These are phyloP conservation scores for Lentinula lateritia DNA, from an alignment of 768 basidiomycete species.

Conservation along the genomic window DNA sequence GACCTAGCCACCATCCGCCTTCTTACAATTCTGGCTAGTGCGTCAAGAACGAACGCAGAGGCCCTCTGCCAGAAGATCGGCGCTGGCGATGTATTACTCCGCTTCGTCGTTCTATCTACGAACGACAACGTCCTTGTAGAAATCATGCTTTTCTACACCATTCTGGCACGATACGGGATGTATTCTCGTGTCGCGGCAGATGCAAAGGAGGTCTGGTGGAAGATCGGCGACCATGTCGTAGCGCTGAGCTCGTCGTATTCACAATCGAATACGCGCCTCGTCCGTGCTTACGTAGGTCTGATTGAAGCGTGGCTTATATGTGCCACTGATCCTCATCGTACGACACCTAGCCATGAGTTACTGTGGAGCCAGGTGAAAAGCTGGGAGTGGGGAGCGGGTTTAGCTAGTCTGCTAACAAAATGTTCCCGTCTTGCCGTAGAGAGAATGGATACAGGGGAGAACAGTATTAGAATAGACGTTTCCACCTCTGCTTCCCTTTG, in stretches of 20 bases:
- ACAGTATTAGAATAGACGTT: background rate
- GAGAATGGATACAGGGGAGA: background rate
- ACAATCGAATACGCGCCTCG: conserved; percentile 8
- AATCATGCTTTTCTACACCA: conserved; percentile 59
- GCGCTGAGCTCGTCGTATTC: background rate
- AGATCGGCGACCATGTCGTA: background rate
- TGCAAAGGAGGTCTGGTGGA: conserved; percentile 29
- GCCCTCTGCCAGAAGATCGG: conserved; percentile 7
- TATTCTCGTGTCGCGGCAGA: conserved; percentile 65
- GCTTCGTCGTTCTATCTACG: conserved; percentile 56
- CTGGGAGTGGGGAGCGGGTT: conserved; percentile 68
- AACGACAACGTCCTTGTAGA: conserved; percentile 49
- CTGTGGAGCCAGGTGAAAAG: conserved; percentile 84
- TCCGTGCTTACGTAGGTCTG: conserved; percentile 49
- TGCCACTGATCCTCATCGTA: conserved; percentile 86
- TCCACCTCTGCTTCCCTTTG: conserved; percentile 32
- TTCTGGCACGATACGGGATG: conserved; percentile 74
- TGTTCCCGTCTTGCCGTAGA: background rate
- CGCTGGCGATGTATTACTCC: conserved; percentile 51
- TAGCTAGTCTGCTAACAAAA: conserved; percentile 31
- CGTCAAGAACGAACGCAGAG: conserved; percentile 66
- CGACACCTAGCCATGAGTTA: conserved; percentile 81
- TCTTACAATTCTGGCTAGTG: conserved; percentile 48
- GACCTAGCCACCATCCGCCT: conserved; percentile 51
- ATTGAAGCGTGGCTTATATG: conserved; percentile 74